Conservation (phyloP, 768 basidiomycete species). For the Suillus bovinus region DNA sequence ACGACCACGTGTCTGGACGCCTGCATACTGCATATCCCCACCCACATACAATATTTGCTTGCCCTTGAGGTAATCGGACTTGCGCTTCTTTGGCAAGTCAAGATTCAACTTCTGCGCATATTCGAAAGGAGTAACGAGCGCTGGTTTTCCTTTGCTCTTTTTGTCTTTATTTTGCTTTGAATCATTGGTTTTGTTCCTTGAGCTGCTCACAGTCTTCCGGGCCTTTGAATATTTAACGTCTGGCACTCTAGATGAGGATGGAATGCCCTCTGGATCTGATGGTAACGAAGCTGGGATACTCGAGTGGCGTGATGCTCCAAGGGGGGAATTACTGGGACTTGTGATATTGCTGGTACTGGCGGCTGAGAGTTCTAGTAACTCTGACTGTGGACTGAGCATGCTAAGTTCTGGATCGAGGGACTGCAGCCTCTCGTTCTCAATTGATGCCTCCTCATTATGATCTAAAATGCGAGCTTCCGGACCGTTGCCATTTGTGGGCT, state of each 20-base stretch:
- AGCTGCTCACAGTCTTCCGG: slow-evolving; percentile 27
- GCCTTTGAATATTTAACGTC: slow-evolving; percentile 7
- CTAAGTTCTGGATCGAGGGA: neutral
- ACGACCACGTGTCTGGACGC: slow-evolving; percentile 48
- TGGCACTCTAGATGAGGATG: neutral
- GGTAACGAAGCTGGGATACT: neutral
- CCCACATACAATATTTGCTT: slow-evolving; percentile 60
- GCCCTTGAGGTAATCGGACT: slow-evolving; percentile 45
- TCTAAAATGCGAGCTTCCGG: neutral
- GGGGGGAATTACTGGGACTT: slow-evolving; percentile 17
- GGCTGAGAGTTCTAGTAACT: neutral
- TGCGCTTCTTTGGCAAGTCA: slow-evolving; percentile 21
- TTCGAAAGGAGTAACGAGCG: slow-evolving; percentile 48
- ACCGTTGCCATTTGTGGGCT: neutral
- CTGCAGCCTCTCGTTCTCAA: neutral
- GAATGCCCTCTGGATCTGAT: slow-evolving; percentile 4
- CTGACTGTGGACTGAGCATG: neutral
- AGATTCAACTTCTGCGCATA: slow-evolving; percentile 48
- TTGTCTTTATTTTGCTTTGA: slow-evolving; percentile 16
- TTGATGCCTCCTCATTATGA: neutral
- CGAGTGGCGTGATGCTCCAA: neutral
- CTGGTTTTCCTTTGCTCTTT: slow-evolving; percentile 42
- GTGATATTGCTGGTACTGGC: slow-evolving; percentile 21
- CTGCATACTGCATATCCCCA: slow-evolving; percentile 56
- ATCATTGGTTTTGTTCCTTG: slow-evolving; percentile 13